A percentile compares a stretch with the other conserved stretches of the same genome.
phyloP scores from a whole-genome alignment of 139 green algal species.

The Bryopsis sp. region DNA sequence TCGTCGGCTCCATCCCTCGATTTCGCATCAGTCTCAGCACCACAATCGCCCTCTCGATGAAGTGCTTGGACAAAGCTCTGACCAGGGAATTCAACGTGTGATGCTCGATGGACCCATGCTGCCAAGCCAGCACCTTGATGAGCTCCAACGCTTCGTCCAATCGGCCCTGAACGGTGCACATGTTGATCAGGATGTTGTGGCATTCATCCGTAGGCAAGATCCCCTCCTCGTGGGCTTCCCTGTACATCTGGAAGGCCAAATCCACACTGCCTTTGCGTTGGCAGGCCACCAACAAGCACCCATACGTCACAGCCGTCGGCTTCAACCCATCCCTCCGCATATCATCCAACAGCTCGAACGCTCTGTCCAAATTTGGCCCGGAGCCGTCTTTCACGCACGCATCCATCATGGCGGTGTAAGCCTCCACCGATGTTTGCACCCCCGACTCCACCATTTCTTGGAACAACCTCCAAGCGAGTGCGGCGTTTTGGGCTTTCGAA shows the following conservation, averaged over 20 bases:
- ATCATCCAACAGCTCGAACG: slow-evolving; percentile 27
- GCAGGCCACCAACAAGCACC: slow-evolving; percentile 44
- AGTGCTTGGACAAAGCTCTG: slow-evolving; percentile 26
- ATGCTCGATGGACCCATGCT: slow-evolving; percentile 36
- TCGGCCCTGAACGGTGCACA: slow-evolving; percentile 32
- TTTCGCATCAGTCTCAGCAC: slow-evolving; percentile 41
- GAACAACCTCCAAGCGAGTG: slow-evolving; percentile 26
- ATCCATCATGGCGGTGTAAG: slow-evolving; percentile 54
- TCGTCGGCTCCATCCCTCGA: slow-evolving; percentile 22
- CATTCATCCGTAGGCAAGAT: slow-evolving; percentile 41
- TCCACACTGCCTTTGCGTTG: slow-evolving; percentile 23
- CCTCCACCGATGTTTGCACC: slow-evolving; percentile 25
- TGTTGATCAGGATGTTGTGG: slow-evolving; percentile 45
- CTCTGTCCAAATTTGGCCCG: background rate
- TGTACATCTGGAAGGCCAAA: slow-evolving; percentile 45
- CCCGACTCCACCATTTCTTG: slow-evolving; percentile 18
- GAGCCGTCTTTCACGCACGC: slow-evolving; percentile 36
- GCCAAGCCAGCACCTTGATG: slow-evolving; percentile 43
- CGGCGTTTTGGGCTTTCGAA: slow-evolving; percentile 27
- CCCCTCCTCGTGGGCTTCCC: slow-evolving; percentile 30
- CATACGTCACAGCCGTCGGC: slow-evolving; percentile 50
- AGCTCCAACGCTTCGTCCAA: slow-evolving; percentile 52
- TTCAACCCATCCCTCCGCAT: slow-evolving; percentile 31
- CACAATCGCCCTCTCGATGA: slow-evolving; percentile 32
- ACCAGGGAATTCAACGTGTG: slow-evolving; percentile 45